Conservation (phyloP, 2,329 filamentous ascomycete species). For the Trichoderma sp. region DNA sequence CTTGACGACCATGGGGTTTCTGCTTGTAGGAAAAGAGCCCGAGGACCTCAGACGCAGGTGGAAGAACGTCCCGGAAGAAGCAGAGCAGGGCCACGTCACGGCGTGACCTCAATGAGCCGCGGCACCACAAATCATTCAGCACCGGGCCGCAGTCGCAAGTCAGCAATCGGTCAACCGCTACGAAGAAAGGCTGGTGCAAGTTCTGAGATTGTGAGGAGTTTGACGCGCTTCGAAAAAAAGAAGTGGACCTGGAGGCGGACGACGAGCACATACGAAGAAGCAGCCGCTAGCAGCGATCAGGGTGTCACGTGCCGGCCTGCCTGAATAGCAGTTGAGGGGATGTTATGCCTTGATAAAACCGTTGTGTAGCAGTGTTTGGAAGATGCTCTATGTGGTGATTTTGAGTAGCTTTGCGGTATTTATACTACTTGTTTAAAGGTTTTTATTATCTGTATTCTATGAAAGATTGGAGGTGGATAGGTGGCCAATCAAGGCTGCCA, state of each 20-base stretch:
- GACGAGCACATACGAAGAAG: not conserved
- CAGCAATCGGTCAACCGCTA: conserved; percentile 7
- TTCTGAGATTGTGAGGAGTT: conserved; percentile 24
- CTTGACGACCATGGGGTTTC: conserved; percentile 14
- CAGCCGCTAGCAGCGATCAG: conserved; percentile 8
- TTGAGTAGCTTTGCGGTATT: not conserved
- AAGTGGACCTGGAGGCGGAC: conserved; percentile 22
- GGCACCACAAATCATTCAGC: conserved; percentile 19
- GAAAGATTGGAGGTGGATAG: not conserved
- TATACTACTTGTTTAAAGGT: not conserved
- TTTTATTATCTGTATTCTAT: not conserved
- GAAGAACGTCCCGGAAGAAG: not conserved
- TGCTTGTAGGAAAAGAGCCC: not conserved
- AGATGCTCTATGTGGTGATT: not conserved
- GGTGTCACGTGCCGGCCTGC: conserved; percentile 23
- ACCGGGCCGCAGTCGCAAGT: not conserved
- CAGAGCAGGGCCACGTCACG: conserved; percentile 17
- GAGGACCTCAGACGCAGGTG: not conserved
- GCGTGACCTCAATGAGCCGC: conserved; percentile 18
- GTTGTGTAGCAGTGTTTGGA: not conserved
- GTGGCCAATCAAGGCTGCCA: not conserved
- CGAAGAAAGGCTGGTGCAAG: conserved; percentile 6
- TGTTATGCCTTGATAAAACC: not conserved
- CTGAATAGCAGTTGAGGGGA: not conserved
- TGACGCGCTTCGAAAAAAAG: conserved; percentile 25